Conservation (phyloP, 257 asterid species). For the Striga asiatica region DNA sequence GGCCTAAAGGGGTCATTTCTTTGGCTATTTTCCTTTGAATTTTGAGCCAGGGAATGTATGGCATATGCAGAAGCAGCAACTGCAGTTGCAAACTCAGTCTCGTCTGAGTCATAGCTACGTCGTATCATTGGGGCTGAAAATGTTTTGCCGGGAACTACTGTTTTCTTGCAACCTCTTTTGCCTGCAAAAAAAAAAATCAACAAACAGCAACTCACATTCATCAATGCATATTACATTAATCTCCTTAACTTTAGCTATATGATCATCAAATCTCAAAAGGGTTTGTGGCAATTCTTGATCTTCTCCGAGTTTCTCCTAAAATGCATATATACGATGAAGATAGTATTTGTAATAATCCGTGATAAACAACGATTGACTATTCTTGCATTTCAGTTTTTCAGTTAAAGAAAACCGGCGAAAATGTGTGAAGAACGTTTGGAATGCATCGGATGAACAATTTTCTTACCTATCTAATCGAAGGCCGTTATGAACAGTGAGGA, state of each 20-base stretch:
- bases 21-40: conserved; percentile 13
- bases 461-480: not conserved
- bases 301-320: no score
- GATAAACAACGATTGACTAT: no score
- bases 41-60: conserved; percentile 30
- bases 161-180: not conserved
- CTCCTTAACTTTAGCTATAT: no score
- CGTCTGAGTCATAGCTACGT: conserved; percentile 26
- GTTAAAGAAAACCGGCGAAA: not conserved
- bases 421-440: not conserved
- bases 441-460: not conserved
- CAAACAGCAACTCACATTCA: not conserved
- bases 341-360: no score
- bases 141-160: not conserved
- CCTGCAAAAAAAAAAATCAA: not conserved
- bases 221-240: no score
- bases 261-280: no score
- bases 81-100: conserved; percentile 36
- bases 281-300: no score
- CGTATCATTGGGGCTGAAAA: not conserved
- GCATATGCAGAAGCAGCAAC: conserved; percentile 64
- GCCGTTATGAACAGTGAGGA: conserved; percentile 14
- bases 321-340: no score
- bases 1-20: conserved; percentile 26
- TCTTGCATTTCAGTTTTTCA: not conserved